These are phyloP conservation scores for Xylaria sp. DNA, from an alignment of 2,329 filamentous ascomycete species.

Conservation along the genomic window DNA sequence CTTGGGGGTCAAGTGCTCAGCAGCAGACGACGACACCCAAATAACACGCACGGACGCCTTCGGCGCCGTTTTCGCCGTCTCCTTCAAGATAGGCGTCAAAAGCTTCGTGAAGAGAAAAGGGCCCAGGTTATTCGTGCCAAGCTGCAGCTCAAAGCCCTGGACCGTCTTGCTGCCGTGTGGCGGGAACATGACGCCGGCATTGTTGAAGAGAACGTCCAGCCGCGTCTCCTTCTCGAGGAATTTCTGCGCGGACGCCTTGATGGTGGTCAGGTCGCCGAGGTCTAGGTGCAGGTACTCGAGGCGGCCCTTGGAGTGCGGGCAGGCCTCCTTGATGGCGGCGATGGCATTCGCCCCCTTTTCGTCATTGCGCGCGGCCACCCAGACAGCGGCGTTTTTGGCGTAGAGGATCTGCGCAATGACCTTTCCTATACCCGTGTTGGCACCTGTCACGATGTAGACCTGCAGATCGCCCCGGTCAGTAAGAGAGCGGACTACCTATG, in stretches of 20 bases:
- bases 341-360: slow-evolving; percentile 24
- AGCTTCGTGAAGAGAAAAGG: slow-evolving; percentile 31
- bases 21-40: slow-evolving; percentile 30
- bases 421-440: slow-evolving; percentile 26
- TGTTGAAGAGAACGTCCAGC: slow-evolving; percentile 38
- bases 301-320: slow-evolving; percentile 21
- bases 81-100: slow-evolving; percentile 25
- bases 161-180: slow-evolving; percentile 34
- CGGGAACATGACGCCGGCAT: slow-evolving; percentile 37
- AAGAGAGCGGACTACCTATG: no score
- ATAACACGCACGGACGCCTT: slow-evolving; percentile 27
- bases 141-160: slow-evolving; percentile 32
- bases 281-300: slow-evolving; percentile 25
- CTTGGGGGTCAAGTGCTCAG: slow-evolving; percentile 22
- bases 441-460: slow-evolving; percentile 27
- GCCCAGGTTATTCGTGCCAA: slow-evolving; percentile 30
- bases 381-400: slow-evolving; percentile 26
- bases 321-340: slow-evolving; percentile 21
- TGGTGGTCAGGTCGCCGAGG: slow-evolving; percentile 22
- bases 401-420: slow-evolving; percentile 23
- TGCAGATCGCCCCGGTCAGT: not conserved
- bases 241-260: slow-evolving; percentile 18
- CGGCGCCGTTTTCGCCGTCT: slow-evolving; percentile 24
- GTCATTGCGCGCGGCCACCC: slow-evolving; percentile 21
- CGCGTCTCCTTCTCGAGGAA: slow-evolving; percentile 27